Evolutionary conservation across 331 rosid genomes (phyloP), one percentile per base, ranked within the genome.

Genomic region (Acacia pycnantha): DNA sequence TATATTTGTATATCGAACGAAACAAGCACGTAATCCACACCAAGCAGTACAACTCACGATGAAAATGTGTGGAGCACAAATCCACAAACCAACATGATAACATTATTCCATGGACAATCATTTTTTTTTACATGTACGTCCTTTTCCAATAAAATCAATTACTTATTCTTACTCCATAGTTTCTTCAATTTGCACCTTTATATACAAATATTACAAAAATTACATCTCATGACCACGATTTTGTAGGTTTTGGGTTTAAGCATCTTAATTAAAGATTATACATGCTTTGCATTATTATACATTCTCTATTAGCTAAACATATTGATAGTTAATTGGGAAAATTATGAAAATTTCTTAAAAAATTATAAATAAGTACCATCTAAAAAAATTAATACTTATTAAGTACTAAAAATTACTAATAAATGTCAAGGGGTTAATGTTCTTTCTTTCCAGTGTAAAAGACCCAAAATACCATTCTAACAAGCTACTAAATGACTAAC

Each of bases 91-190:
- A 73, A 5, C 40, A 43, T 26, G 2, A 13, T 41, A 26, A 35
- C 7, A 73, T 79, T 83, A 73, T 79, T 83, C 76, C 86, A 88
- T 89, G 90, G 89, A 86, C 88, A 70, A 80, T 82, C 76, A 75
- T 69, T n/a, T 21, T 77, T 80, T 69, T n/a, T 21, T 77, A 77
- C 73, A 79, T 24, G 29, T 43, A 43, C 84, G 85, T 82, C 83
- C 82, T 75, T 11, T 58, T 48, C 61, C 21, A 29, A 31, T 14
- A 21, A 26, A 0, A n/a, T 56, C n/a, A 56, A 0, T 26, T 37
- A 8, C 33, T n/a, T 61, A 79, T 74, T 47, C 61, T 41, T 67
- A 58, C 69, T 74, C 53, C 53, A 43, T 1, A 37, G 9, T 37
- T 37, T 9, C 41, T 37, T 37, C 74, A 78, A 13, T 22, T 79